Evolutionary conservation across 208 protist genomes (phyloP).

Genomic region (Leishmania mexicana): DNA sequence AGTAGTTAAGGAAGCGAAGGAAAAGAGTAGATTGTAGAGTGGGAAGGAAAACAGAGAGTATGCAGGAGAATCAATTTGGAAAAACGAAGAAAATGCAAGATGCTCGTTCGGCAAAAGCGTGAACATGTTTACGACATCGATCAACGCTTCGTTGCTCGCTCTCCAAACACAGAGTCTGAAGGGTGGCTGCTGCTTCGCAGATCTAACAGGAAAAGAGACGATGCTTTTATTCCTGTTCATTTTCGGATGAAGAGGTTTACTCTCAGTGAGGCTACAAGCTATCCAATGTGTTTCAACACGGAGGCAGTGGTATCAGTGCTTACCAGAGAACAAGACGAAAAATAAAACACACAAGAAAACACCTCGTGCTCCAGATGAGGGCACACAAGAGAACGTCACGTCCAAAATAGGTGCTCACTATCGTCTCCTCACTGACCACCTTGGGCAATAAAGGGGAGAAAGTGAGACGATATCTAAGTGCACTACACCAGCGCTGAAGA

Average conservation of each 20-base stretch:
- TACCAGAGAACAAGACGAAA: constrained; percentile 12
- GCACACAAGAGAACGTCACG: neutral
- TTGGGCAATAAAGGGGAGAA: neutral
- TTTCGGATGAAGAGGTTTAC: neutral
- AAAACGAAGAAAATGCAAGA: neutral
- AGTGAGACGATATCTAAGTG: constrained; percentile 6
- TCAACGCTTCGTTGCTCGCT: neutral
- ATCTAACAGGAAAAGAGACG: neutral
- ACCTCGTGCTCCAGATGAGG: neutral
- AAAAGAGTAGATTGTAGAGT: neutral
- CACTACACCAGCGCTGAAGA: constrained; percentile 1
- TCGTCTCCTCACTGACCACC: neutral
- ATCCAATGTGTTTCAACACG: neutral
- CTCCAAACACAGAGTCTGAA: neutral
- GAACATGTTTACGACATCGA: neutral
- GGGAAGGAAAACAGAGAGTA: neutral
- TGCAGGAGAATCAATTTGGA: neutral
- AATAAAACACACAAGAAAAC: constrained; percentile 5
- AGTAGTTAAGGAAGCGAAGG: neutral
- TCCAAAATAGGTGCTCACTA: neutral
- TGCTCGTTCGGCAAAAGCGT: neutral
- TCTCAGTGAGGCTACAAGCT: neutral
- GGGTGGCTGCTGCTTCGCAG: neutral
- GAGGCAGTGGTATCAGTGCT: neutral
- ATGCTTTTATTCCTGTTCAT: neutral